phyloP scores from a whole-genome alignment of 176 grass and related monocot genomes.

The Ensete glaucum region DNA sequence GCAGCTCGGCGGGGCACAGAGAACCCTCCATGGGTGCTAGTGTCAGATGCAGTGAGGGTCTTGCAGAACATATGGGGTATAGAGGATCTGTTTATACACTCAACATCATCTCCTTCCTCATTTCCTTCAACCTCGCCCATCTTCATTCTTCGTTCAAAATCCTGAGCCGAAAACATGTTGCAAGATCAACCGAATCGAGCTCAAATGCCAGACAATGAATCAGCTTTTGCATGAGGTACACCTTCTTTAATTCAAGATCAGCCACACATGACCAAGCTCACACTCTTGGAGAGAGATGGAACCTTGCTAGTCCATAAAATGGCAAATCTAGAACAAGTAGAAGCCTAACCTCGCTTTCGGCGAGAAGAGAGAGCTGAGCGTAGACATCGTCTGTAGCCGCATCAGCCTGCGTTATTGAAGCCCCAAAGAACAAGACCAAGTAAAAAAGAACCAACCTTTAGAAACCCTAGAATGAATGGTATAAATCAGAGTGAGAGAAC shows the following conservation, averaged over 20 bases:
- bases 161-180: constrained; percentile 10
- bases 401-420: constrained; percentile 44
- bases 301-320: background rate
- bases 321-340: constrained; percentile 1
- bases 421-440: background rate
- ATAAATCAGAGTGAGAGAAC: background rate
- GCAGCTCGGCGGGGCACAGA: constrained; percentile 87
- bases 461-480: background rate
- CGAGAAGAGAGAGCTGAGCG: constrained; percentile 47
- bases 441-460: background rate
- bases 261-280: no score
- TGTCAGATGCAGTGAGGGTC: constrained; percentile 87
- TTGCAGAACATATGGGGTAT: constrained; percentile 97
- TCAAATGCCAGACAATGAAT: background rate
- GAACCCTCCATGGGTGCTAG: constrained; percentile 88
- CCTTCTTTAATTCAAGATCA: background rate
- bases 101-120: constrained; percentile 34
- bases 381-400: constrained; percentile 70
- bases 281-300: background rate
- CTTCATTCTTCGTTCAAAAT: constrained; percentile 17
- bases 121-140: constrained; percentile 28
- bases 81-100: constrained; percentile 25
- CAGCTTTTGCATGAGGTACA: background rate
- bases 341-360: constrained; percentile 43
- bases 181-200: background rate